These are phyloP conservation scores for Fistulina hepatica DNA, from an alignment of 1,284 basidiomycete genomes.

Conservation along the genomic window DNA sequence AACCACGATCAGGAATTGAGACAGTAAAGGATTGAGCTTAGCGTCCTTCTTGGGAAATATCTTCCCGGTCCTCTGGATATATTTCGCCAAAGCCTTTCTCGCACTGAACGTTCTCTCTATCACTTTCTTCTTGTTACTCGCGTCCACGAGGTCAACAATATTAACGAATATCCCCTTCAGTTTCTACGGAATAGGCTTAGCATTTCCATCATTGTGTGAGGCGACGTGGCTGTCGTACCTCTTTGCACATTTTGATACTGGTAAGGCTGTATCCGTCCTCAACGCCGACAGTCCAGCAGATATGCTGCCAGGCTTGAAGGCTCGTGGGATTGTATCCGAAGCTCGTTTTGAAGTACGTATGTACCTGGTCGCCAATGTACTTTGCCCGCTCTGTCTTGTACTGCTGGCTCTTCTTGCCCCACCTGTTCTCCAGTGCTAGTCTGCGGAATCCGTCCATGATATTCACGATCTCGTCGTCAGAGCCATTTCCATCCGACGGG, in stretches of 20 bases:
- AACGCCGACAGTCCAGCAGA: neutral
- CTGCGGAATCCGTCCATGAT: too few species aligned
- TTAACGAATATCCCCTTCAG: conserved; percentile 7
- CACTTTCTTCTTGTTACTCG: neutral
- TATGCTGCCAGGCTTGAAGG: neutral
- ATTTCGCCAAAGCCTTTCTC: neutral
- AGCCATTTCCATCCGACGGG: too few species aligned
- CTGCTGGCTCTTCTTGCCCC: too few species aligned
- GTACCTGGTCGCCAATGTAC: neutral
- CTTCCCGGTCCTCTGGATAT: conserved; percentile 2
- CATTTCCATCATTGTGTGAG: neutral
- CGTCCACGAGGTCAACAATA: conserved; percentile 5
- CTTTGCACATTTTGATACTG: neutral
- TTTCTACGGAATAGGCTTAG: neutral
- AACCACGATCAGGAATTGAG: conserved; percentile 2
- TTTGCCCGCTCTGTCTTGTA: neutral
- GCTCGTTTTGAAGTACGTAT: neutral
- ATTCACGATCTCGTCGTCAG: too few species aligned
- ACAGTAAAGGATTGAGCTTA: conserved; percentile 4
- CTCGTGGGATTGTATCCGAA: neutral
- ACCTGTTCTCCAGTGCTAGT: too few species aligned
- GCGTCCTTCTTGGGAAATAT: conserved; percentile 3
- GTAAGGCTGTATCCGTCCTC: neutral
- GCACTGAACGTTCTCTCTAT: conserved; percentile 1
- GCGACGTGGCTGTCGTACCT: neutral